Evolutionary conservation across 2,329 filamentous ascomycete species (phyloP), one percentile per base, ranked within the genome.

Genomic region (Xylariaceae sp.): DNA sequence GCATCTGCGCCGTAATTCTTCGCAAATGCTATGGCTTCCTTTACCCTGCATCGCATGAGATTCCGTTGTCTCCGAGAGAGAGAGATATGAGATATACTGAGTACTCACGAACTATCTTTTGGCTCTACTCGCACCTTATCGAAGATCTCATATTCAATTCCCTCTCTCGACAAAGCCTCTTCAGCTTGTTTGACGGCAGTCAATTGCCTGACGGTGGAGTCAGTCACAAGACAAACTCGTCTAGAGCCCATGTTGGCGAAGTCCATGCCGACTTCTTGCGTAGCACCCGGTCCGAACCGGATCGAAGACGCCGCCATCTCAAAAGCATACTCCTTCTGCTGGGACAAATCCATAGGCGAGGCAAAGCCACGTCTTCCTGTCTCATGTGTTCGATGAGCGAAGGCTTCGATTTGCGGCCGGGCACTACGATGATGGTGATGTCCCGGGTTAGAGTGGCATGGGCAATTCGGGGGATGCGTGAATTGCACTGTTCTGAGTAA

Each of bases 231-330:
- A 72, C 90, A 90, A 59, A 99, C 93, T 50, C 86, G 87, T 78
- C 90, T 89, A 5, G 88, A 87, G 11, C 89, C 89, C 80, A 99
- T 82, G 72, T 99, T 97, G 76, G 86, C 88, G 67, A 97, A 87
- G 75, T 99, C 94, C 94, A 97, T 97, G 65, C 94, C 94, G 17
- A 99, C 92, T 75, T 99, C 94, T 74, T 91, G 90, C 23, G 94
- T 99, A 58, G 88, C 89, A 4, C 94, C 94, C 0, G 91, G 90
- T 0, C 94, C 94, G 69, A 97, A 99, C 10, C 94, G 86, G 70
- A 99, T 97, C 34, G 88, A 90, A 1, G 90, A 96, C 1, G 94
- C 92, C 0, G 94, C 94, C 93, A 99, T 96, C 74, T 99, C 94
- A 72, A 99, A 99, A 11, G 94, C 94, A 77, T 99, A 99, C 74